A percentile compares a stretch with the other conserved stretches of the same genome.
Conservation (phyloP, 495 filamentous ascomycete genomes). For the Talaromyces thailandensis region DNA sequence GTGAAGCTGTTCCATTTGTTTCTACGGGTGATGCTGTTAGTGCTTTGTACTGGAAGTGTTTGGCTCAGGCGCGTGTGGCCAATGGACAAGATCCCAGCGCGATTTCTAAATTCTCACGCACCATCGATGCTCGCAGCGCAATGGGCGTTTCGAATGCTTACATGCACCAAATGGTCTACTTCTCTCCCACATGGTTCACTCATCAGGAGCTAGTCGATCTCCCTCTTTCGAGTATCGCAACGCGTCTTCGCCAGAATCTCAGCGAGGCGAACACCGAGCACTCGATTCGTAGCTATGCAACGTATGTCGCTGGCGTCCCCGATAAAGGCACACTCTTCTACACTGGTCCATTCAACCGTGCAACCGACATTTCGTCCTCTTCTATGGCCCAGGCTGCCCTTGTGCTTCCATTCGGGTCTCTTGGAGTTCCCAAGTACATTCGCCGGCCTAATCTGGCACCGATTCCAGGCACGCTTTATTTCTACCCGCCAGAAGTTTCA, state of each 20-base stretch:
- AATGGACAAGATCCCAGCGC: conserved; percentile 9
- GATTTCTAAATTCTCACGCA: conserved; percentile 20
- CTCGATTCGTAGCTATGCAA: conserved; percentile 28
- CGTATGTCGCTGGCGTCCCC: conserved; percentile 21
- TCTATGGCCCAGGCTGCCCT: conserved; percentile 15
- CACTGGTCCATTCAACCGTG: conserved; percentile 17
- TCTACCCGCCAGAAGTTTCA: conserved; percentile 7
- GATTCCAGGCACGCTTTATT: conserved; percentile 11
- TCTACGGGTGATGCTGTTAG: conserved; percentile 44
- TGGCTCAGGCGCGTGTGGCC: conserved; percentile 14
- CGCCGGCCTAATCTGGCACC: conserved; percentile 19
- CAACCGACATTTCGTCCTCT: conserved; percentile 22
- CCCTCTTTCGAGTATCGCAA: conserved; percentile 19
- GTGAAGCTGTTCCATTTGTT: conserved; percentile 11
- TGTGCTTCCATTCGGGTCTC: conserved; percentile 14
- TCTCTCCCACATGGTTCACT: conserved; percentile 15
- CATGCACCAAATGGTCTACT: conserved; percentile 29
- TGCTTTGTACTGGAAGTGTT: conserved; percentile 37
- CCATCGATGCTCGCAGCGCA: conserved; percentile 25
- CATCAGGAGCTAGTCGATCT: conserved; percentile 9
- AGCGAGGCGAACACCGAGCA: conserved; percentile 19
- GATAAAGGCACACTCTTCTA: conserved; percentile 32
- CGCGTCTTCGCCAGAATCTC: conserved; percentile 19
- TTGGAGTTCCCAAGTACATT: conserved; percentile 17
- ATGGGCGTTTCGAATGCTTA: conserved; percentile 25